Evolutionary conservation across 139 green algal species (phyloP), one percentile per base, ranked within the genome.

Genomic region (Chlorella sp.): DNA sequence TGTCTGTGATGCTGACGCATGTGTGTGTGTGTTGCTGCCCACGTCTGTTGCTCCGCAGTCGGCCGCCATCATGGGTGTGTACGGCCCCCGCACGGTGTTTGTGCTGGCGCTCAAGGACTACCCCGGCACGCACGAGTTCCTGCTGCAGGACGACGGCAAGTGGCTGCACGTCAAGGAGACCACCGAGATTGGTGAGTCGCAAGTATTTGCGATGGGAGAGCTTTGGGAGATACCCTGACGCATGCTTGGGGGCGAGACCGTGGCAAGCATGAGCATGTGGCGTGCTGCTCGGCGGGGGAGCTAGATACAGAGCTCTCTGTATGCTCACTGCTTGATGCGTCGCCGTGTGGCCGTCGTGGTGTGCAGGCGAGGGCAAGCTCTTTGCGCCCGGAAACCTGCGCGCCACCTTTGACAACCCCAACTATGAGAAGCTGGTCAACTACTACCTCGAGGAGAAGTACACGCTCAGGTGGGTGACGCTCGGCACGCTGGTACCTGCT

Each of bases 111-210:
- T 97, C 51, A 89, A 91, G 80, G 93, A 89, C 80, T 87, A 73
- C 74, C 92, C 92, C 67, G 92, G 91, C 77, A 91, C 79, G 80
- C 91, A 97, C 80, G 93, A 97, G 91, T 97, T 97, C 87, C 83
- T 97, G 84, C 88, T 97, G 10, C 89, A 95, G 85, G 92, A 97
- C 76, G 93, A 97, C 72, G 93, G 93, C 84, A 97, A 97, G 89
- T 97, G 91, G 91, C 65, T 97, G 61, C 93, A 95, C 75, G 91
- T 97, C 2, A 97, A 97, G 87, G 92, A 97, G 84, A 97, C 93
- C 30, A 89, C 81, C 23, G 77, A 88, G 74, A 97, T 96, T 59
- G 88, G 91, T 88, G 59, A 78, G 80, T 60, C n/a, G n/a, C n/a
- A n/a, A n/a, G n/a, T n/a, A n/a, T n/a, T n/a, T n/a, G n/a, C n/a